phyloP scores from a whole-genome alignment of 345 rosid species.

The Theobroma cacao region DNA sequence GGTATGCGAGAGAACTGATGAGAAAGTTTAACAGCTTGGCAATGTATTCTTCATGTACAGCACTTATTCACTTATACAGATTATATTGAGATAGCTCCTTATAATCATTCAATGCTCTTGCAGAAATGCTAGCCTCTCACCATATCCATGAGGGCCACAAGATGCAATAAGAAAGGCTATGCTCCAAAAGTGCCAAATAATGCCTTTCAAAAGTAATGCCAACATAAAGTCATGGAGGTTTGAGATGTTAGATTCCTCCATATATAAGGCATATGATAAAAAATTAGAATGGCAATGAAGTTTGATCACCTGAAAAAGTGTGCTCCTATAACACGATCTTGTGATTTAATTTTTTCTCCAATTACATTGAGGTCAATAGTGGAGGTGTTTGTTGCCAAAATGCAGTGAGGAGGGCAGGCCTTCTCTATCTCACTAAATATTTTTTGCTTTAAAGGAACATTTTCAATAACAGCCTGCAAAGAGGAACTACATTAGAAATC shows the following conservation, averaged over 20 bases:
- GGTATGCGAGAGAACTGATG: background rate
- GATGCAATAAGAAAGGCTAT: background rate
- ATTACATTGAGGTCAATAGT: slow-evolving; percentile 71
- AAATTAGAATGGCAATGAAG: background rate
- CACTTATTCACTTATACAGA: background rate
- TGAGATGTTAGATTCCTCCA: background rate
- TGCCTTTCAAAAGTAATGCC: background rate
- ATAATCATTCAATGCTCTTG: background rate
- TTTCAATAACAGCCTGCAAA: slow-evolving; percentile 92
- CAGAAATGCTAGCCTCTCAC: background rate
- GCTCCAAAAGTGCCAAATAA: background rate
- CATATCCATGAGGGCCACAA: background rate
- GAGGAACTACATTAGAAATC: slow-evolving; percentile 5
- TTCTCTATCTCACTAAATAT: slow-evolving; percentile 84
- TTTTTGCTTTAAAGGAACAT: slow-evolving; percentile 75
- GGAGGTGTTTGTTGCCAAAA: slow-evolving; percentile 91
- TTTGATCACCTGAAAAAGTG: slow-evolving; percentile 85
- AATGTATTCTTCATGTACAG: background rate
- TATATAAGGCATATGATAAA: background rate
- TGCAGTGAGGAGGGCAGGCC: slow-evolving; percentile 78
- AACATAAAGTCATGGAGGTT: background rate
- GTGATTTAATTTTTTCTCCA: slow-evolving; percentile 74
- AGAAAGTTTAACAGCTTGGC: background rate
- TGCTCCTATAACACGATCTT: slow-evolving; percentile 89
- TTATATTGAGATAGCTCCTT: background rate